phyloP scores from a whole-genome alignment of 345 rosid genomes.

The Dovyalis caffra region DNA sequence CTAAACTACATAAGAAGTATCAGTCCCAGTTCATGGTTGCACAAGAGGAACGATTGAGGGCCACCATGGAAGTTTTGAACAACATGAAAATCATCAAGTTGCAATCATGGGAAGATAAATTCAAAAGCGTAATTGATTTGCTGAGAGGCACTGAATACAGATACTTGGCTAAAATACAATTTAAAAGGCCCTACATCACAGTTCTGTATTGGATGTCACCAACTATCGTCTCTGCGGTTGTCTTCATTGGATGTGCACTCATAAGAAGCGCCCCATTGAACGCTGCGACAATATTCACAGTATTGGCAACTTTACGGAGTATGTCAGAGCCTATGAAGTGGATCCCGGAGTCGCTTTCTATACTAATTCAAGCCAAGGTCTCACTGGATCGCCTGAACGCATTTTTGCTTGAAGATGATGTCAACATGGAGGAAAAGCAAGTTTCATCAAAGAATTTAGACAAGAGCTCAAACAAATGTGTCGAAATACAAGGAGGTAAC shows the following conservation, averaged over 20 bases:
- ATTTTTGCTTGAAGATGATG: slow-evolving; percentile 65
- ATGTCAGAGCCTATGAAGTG: slow-evolving; percentile 64
- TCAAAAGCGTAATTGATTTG: slow-evolving; percentile 55
- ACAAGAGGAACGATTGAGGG: slow-evolving; percentile 64
- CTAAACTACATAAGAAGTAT: slow-evolving; percentile 51
- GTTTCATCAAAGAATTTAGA: not conserved
- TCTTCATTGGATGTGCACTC: slow-evolving; percentile 61
- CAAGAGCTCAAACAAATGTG: slow-evolving; percentile 13
- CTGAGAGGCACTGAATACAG: slow-evolving; percentile 56
- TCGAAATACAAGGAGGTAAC: slow-evolving; percentile 48
- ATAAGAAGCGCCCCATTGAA: slow-evolving; percentile 57
- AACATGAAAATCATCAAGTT: slow-evolving; percentile 78
- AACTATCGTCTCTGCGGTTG: slow-evolving; percentile 56
- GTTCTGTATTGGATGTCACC: slow-evolving; percentile 74
- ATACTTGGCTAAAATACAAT: slow-evolving; percentile 57
- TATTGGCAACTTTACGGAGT: slow-evolving; percentile 62
- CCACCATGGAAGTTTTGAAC: slow-evolving; percentile 65
- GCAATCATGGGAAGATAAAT: slow-evolving; percentile 80
- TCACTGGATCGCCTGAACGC: slow-evolving; percentile 53
- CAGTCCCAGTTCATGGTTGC: slow-evolving; percentile 64
- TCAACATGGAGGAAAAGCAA: slow-evolving; percentile 35
- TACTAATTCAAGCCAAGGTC: slow-evolving; percentile 68
- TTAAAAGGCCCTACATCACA: slow-evolving; percentile 45
- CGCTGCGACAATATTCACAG: slow-evolving; percentile 71
- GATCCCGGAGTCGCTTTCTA: slow-evolving; percentile 74